These are phyloP conservation scores for Xylaria curta DNA, from an alignment of 495 filamentous ascomycete genomes.

Conservation along the genomic window DNA sequence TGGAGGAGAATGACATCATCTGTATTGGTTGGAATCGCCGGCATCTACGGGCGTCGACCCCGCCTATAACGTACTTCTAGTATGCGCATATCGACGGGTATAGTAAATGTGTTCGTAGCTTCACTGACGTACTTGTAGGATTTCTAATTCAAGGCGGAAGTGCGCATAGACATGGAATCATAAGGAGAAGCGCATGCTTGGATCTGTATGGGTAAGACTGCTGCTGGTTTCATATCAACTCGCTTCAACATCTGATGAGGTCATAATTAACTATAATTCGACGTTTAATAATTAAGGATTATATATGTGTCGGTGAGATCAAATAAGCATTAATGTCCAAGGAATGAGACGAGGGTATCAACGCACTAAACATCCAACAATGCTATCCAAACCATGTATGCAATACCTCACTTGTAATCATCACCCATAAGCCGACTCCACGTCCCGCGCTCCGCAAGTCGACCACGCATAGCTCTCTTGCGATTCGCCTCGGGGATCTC, in stretches of 20 bases:
- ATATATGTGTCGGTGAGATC: background rate
- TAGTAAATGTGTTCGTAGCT: background rate
- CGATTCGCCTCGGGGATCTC: slow-evolving; percentile 53
- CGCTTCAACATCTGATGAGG: background rate
- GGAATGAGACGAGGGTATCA: slow-evolving; percentile 14
- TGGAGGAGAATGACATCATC: slow-evolving; percentile 1
- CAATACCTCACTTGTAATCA: background rate
- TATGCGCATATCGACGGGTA: background rate
- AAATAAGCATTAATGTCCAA: background rate
- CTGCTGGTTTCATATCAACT: background rate
- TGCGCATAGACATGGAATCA: no score
- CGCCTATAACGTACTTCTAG: background rate
- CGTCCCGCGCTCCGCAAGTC: slow-evolving; percentile 26
- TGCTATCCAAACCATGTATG: background rate
- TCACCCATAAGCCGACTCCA: slow-evolving; percentile 12
- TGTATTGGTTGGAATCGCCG: background rate
- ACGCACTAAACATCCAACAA: background rate
- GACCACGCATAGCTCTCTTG: slow-evolving; percentile 31
- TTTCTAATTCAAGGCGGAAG: no score
- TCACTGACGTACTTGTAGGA: no score
- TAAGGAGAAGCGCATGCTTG: background rate
- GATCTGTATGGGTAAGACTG: no score
- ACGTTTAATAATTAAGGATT: background rate
- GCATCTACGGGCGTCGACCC: background rate
- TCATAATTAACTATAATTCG: background rate